Evolutionary conservation across 73 alveolate genomes (phyloP).

Genomic region (Stentor coeruleus): DNA sequence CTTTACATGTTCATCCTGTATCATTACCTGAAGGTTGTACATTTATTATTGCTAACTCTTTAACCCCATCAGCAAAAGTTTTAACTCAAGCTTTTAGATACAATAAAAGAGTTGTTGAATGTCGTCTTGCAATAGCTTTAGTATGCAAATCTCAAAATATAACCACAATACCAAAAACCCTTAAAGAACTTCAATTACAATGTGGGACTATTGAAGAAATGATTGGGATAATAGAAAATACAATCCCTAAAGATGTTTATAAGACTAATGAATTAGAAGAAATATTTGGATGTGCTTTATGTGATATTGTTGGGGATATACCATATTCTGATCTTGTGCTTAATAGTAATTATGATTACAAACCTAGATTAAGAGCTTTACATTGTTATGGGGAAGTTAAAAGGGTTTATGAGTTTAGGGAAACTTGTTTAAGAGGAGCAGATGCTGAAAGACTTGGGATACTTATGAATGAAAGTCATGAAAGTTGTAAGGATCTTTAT

Average conservation of each 20-base stretch:
- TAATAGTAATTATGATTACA: slow-evolving; percentile 37
- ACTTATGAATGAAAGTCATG: slow-evolving; percentile 74
- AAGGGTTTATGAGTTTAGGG: slow-evolving; percentile 68
- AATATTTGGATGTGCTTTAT: slow-evolving; percentile 35
- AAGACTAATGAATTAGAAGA: slow-evolving; percentile 40
- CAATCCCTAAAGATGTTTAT: slow-evolving; percentile 46
- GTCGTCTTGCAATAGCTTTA: slow-evolving; percentile 62
- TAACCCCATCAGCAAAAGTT: slow-evolving; percentile 70
- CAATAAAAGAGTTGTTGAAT: slow-evolving; percentile 82
- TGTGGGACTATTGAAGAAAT: slow-evolving; percentile 50
- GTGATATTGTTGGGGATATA: slow-evolving; percentile 53
- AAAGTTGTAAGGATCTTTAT: slow-evolving; percentile 67
- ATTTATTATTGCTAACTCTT: slow-evolving; percentile 79
- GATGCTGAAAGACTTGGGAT: slow-evolving; percentile 63
- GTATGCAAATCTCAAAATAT: background rate
- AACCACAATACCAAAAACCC: background rate
- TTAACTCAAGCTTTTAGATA: slow-evolving; percentile 65
- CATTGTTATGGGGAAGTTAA: slow-evolving; percentile 72
- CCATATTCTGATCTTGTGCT: slow-evolving; percentile 60
- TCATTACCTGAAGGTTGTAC: slow-evolving; percentile 57
- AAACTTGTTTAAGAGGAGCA: slow-evolving; percentile 45
- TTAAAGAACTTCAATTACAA: slow-evolving; percentile 40
- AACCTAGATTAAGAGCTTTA: slow-evolving; percentile 64
- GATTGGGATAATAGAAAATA: slow-evolving; percentile 46
- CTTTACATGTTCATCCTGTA: slow-evolving; percentile 38